Conservation (phyloP, 192 early-diverging fungal species). For the Coemansia sp. region DNA sequence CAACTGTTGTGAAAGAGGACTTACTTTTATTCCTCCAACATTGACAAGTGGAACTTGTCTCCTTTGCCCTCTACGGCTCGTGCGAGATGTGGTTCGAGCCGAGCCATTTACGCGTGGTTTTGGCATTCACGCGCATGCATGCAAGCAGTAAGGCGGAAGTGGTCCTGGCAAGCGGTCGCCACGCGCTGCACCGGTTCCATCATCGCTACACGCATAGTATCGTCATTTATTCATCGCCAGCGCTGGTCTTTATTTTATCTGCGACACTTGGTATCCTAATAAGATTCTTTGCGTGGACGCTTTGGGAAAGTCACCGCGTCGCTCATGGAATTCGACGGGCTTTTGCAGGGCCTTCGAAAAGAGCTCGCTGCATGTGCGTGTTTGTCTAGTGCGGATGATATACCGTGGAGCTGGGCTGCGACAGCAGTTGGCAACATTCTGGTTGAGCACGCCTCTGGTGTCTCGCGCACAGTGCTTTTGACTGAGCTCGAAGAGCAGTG, state of each 20-base stretch:
- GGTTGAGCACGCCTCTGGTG: conserved; percentile 29
- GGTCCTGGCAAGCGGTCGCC: not conserved
- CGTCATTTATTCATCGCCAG: not conserved
- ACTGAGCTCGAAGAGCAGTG: conserved; percentile 40
- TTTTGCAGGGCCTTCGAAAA: conserved; percentile 14
- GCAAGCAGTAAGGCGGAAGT: not conserved
- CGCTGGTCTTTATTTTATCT: not conserved
- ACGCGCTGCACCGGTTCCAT: not conserved
- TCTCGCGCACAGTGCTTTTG: conserved; percentile 39
- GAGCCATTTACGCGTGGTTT: not conserved
- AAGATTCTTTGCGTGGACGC: not conserved
- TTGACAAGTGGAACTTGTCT: not conserved
- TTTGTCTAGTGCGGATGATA: conserved; percentile 9
- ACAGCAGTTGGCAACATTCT: conserved; percentile 7
- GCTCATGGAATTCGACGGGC: conserved; percentile 33
- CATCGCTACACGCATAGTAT: not conserved
- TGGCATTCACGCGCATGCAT: not conserved
- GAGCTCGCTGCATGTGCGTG: conserved; percentile 23
- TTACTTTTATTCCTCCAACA: not conserved
- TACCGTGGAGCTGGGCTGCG: conserved; percentile 45
- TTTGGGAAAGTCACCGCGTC: not conserved
- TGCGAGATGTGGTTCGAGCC: not conserved
- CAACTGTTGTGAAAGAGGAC: not conserved
- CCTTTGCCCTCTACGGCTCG: not conserved
- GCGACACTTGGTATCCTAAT: not conserved